phyloP scores from a whole-genome alignment of 2,329 filamentous ascomycete genomes.

The Chaetomium olivaceum region DNA sequence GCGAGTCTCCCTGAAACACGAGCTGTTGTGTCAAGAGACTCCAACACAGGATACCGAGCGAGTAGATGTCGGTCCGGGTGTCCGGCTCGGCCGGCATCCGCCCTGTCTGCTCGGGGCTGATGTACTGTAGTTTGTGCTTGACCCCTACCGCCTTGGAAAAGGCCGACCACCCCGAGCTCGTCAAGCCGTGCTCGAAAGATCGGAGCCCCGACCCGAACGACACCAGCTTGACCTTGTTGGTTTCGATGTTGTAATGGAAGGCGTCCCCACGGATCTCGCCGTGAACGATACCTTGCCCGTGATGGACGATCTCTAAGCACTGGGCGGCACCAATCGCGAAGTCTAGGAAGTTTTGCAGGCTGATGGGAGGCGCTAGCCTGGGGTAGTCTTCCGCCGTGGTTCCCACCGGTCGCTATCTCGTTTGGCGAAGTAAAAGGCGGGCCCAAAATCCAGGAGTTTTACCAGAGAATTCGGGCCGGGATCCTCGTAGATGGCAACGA shows the following conservation, averaged over 20 bases:
- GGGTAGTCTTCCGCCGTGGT: slow-evolving; percentile 47
- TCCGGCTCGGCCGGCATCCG: slow-evolving; percentile 91
- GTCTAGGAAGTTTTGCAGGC: slow-evolving; percentile 76
- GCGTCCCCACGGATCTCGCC: slow-evolving; percentile 89
- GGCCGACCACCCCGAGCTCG: slow-evolving; percentile 80
- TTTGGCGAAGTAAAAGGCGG: slow-evolving; percentile 64
- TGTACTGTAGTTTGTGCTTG: slow-evolving; percentile 86
- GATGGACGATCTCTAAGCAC: slow-evolving; percentile 87
- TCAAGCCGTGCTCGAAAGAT: slow-evolving; percentile 87
- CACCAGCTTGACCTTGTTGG: slow-evolving; percentile 72
- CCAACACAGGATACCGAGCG: slow-evolving; percentile 86
- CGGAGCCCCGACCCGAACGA: slow-evolving; percentile 84
- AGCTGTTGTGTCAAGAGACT: slow-evolving; percentile 76
- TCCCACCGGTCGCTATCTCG: slow-evolving; percentile 55
- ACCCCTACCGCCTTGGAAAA: slow-evolving; percentile 82
- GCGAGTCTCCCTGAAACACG: slow-evolving; percentile 76
- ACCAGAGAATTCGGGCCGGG: slow-evolving; percentile 73
- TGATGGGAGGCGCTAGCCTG: slow-evolving; percentile 60
- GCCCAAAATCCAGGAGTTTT: slow-evolving; percentile 74
- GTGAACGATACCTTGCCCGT: slow-evolving; percentile 81
- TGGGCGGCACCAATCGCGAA: slow-evolving; percentile 88
- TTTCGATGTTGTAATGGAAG: slow-evolving; percentile 79
- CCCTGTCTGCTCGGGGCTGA: slow-evolving; percentile 92
- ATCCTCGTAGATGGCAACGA: slow-evolving; percentile 79
- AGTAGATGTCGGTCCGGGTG: slow-evolving; percentile 90